Conservation (phyloP, 371 early-diverging fungal species). For the Funneliformis caledonium region DNA sequence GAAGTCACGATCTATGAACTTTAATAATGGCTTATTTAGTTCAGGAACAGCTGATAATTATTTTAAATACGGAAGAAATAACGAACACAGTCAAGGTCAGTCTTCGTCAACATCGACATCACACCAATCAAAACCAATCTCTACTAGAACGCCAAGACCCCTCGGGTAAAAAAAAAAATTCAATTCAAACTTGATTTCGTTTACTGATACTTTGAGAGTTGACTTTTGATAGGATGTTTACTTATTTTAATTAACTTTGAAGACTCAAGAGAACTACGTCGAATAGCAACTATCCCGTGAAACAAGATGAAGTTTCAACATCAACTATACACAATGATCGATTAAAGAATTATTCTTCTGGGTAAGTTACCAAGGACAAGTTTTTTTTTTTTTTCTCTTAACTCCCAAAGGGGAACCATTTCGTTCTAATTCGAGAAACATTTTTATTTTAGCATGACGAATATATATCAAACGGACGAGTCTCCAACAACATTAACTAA, state of each 20-base stretch:
- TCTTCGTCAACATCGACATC: neutral
- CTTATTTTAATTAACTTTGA: neutral
- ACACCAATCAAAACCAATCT: neutral
- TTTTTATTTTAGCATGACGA: neutral
- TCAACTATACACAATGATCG: neutral
- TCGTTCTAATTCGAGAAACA: neutral
- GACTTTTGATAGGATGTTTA: neutral
- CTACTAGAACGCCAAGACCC: neutral
- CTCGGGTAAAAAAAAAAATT: neutral
- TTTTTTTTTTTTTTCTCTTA: too few relatives aligned
- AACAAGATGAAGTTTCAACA: neutral
- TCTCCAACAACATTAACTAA: conserved; percentile 56
- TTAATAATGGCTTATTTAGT: neutral
- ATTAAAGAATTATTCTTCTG: neutral
- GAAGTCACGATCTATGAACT: neutral
- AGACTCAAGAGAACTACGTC: neutral
- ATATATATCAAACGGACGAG: conserved; percentile 43
- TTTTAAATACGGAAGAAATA: neutral
- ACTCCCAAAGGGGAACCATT: too few relatives aligned
- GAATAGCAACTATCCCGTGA: neutral
- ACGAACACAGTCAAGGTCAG: neutral
- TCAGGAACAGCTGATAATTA: neutral
- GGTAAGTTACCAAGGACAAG: neutral
- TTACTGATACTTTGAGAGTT: neutral
- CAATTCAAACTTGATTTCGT: neutral